Percentiles rank a stretch among this genome's conserved stretches.
These are phyloP conservation scores for Aspergillus sojae DNA, from an alignment of 2,329 filamentous ascomycete genomes.

Conservation along the genomic window DNA sequence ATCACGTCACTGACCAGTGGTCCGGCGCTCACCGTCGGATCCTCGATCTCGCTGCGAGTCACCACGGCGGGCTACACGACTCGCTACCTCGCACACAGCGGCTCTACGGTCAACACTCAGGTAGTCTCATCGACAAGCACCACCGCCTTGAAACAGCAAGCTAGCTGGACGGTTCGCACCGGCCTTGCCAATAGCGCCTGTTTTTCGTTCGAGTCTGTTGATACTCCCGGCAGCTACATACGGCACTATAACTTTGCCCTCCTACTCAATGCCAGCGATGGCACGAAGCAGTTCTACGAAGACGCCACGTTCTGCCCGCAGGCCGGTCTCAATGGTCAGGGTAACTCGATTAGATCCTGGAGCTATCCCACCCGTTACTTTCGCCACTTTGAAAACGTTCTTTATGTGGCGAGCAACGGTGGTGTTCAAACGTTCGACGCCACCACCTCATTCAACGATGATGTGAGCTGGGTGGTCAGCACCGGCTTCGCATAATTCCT, in stretches of 20 bases:
- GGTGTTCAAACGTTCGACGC: constrained; percentile 60
- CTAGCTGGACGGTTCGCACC: constrained; percentile 57
- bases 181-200: constrained; percentile 62
- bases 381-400: constrained; percentile 55
- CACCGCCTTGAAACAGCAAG: constrained; percentile 53
- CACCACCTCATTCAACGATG: constrained; percentile 53
- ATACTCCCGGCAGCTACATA: constrained; percentile 61
- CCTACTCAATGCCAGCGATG: constrained; percentile 54
- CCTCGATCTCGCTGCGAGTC: constrained; percentile 56
- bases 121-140: constrained; percentile 56
- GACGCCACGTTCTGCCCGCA: constrained; percentile 66
- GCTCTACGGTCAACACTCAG: constrained; percentile 56
- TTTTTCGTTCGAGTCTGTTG: constrained; percentile 63
- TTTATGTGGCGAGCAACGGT: constrained; percentile 57
- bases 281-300: constrained; percentile 59
- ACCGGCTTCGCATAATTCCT: constrained; percentile 46
- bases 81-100: constrained; percentile 59
- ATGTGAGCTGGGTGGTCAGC: constrained; percentile 56
- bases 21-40: constrained; percentile 51
- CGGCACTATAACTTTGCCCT: constrained; percentile 60
- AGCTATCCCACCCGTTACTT: constrained; percentile 62
- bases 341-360: constrained; percentile 60
- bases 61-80: constrained; percentile 59
- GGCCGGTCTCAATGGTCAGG: constrained; percentile 54
- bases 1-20: constrained; percentile 52